Evolutionary conservation across 208 protist species (phyloP), one percentile per base, ranked within the genome.

Genomic region (Sergeia podlipaevii): DNA sequence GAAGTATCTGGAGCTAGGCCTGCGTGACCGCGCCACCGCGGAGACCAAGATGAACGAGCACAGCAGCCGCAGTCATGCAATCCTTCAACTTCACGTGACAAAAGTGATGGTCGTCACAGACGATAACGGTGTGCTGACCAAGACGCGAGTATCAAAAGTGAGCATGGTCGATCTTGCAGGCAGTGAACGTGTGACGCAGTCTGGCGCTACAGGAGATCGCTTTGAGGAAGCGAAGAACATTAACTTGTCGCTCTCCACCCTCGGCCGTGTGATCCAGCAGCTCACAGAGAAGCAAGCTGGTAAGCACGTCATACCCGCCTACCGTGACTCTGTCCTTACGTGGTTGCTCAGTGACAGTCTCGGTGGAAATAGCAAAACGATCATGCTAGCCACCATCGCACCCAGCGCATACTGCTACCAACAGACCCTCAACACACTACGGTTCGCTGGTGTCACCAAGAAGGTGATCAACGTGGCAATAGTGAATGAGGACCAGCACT

Each of bases 151-250:
- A n/a, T 76, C 66, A 39, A 89, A 85, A 26, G 70, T 96, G 21
- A 99, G 94, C 53, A 70, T 99, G 48, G 97, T 99, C 10, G 97
- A 99, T 77, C 80, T 99, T 3, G 97, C 97, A 5, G 97, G 97
- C 23, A 97, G 85, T 41, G 97, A 99, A 79, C 86, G 97, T n/a
- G 75, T 87, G 1, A 57, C 83, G 29, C 72, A 88, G 45, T 88
- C 91, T 20, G 98, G 97, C n/a, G 81, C 77, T 0, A 80, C 85
- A 6, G 97, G 97, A 0, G 60, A 95, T 13, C 89, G 89, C 28
- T 80, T 98, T 23, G 88, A 97, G 53, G 96, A 99, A 66, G 96
- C 95, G 15, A 81, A 70, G 18, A 91, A 97, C 61, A 99, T 99
- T 47, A 99, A 99, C 74, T 88, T 97, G 17, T 97, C 89, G 10